A percentile compares a stretch with the other conserved stretches of the same genome.
These are phyloP conservation scores for Aspergillus pseudonomiae DNA, from an alignment of 2,329 filamentous ascomycete species.

Conservation along the genomic window DNA sequence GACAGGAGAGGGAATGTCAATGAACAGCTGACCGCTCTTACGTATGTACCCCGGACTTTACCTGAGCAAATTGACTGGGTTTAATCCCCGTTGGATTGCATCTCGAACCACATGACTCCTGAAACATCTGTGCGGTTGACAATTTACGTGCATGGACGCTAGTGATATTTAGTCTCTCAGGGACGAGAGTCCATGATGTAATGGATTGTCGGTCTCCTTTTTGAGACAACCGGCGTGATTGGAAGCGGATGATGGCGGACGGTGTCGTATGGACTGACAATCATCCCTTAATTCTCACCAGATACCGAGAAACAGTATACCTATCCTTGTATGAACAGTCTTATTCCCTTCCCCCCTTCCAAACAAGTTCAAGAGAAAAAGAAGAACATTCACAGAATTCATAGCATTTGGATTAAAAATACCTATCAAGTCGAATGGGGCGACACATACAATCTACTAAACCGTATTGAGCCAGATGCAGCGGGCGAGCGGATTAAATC, in stretches of 20 bases:
- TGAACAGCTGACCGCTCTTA: slow-evolving; percentile 2
- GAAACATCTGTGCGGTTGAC: slow-evolving; percentile 16
- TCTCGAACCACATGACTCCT: slow-evolving; percentile 9
- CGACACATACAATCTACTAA: background rate
- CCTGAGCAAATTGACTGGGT: background rate
- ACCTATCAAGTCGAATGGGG: background rate
- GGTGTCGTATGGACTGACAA: background rate
- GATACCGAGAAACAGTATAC: too few species aligned
- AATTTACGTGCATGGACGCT: slow-evolving; percentile 8
- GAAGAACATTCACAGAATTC: too few species aligned
- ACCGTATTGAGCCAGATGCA: background rate
- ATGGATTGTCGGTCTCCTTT: slow-evolving; percentile 6
- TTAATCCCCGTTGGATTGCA: slow-evolving; percentile 3
- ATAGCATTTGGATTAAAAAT: background rate
- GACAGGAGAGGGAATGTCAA: background rate
- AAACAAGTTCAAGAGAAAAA: background rate
- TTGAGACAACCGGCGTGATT: background rate
- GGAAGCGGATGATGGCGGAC: background rate
- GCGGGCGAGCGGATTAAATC: background rate
- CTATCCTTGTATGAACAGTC: too few species aligned
- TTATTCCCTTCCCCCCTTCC: too few species aligned
- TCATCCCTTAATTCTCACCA: background rate
- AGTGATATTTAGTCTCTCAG: background rate
- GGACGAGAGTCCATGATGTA: slow-evolving; percentile 11
- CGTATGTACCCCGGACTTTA: slow-evolving; percentile 10